phyloP scores from a whole-genome alignment of 2,329 filamentous ascomycete genomes.

The Aureobasidium sp. region DNA sequence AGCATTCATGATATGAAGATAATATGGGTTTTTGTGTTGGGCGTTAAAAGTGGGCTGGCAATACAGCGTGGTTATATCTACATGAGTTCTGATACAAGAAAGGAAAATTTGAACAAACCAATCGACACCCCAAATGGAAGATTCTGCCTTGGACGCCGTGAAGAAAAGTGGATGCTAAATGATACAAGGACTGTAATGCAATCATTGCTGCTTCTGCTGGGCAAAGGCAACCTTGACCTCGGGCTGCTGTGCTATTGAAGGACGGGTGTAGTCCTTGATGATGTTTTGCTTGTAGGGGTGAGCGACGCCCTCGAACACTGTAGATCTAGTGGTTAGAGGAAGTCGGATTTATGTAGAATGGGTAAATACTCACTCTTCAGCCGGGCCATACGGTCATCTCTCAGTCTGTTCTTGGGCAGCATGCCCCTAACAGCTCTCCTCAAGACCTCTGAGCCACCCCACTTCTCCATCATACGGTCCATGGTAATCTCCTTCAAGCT shows the following conservation, averaged over 20 bases:
- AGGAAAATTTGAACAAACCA: background rate
- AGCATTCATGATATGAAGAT: background rate
- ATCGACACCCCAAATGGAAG: conserved; percentile 5
- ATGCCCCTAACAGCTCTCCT: conserved; percentile 90
- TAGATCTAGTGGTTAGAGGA: background rate
- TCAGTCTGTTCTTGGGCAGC: conserved; percentile 91
- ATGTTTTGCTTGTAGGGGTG: conserved; percentile 92
- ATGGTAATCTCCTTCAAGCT: conserved; percentile 82
- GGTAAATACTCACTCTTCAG: conserved; percentile 60
- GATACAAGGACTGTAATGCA: background rate
- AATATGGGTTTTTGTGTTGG: background rate
- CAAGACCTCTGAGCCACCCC: conserved; percentile 85
- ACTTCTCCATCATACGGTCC: conserved; percentile 90
- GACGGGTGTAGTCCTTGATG: conserved; percentile 40
- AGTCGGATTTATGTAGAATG: background rate
- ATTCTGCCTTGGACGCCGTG: conserved; percentile 16
- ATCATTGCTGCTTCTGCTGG: conserved; percentile 7
- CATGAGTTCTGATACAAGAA: conserved; percentile 3
- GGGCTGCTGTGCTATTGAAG: conserved; percentile 12
- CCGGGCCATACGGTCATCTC: conserved; percentile 77
- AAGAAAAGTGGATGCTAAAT: background rate
- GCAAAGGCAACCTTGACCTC: conserved; percentile 14
- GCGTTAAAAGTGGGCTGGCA: conserved; percentile 7
- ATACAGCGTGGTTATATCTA: conserved; percentile 11
- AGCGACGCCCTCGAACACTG: conserved; percentile 80